Base-by-base conservation (phyloP, 208 protist genomes). In the Trypanosoma avium region DNA sequence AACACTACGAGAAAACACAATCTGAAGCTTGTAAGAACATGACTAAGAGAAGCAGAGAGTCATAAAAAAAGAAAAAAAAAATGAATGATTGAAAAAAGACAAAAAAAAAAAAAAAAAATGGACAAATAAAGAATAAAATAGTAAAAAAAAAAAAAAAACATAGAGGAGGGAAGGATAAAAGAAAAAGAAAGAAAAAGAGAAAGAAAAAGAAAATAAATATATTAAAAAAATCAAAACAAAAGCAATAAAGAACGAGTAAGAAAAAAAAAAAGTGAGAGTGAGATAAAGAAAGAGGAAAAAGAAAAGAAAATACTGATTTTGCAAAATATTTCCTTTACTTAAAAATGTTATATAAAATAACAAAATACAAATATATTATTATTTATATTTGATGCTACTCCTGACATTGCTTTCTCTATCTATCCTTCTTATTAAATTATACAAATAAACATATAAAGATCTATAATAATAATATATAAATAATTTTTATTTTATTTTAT, bases 41-140 rank as follows among this genome's bases (percentile, higher is more conserved):
- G 8, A 57, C 26, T 10, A 6, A 52, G 13, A 2, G 42, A 67
- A 8, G 36, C 17, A n/a, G 36, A 13, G 7, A 42, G n/a, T n/a
- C n/a, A 42, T 9, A 42, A 42, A 42, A 3, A 42, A 42, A 49
- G 54, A 60, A 65, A 40, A 62, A 30, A 61, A 46, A 61, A 61
- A 15, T 5, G 10, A 46, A 46, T n/a, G 30, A 46, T 1, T 47
- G 5, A 49, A 7, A 36, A 54, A 47, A 40, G 24, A 61, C 45
- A 47, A n/a, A 46, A 49, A 47, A 49, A 33, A 35, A 58, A 42
- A 69, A n/a, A 35, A 58, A 52, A 58, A 12, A 42, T n/a, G 36
- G 17, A 42, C 4, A 42, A 42, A 13, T 13, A 42, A 42, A 42
- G 17, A 13, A 42, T 36, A 59, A 5, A 32, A 9, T 2, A 61